Conservation (phyloP, 1,139 yeast species). For the Suhomyces terraborum region DNA sequence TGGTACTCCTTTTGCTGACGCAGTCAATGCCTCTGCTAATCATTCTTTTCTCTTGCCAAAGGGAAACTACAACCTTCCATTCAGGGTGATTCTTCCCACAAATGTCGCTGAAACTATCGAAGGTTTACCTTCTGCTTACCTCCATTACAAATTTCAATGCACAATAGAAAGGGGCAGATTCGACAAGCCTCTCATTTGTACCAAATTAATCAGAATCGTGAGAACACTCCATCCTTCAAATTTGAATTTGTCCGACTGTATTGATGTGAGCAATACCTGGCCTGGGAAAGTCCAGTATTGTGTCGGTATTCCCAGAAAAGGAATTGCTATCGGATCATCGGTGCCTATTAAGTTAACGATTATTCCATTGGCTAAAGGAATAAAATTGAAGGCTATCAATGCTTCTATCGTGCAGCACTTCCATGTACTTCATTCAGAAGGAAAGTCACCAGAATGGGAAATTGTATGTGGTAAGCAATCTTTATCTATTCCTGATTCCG, state of each 20-base stretch:
- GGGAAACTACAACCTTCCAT: conserved; percentile 71
- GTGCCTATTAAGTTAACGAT: conserved; percentile 55
- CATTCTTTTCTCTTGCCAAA: conserved; percentile 54
- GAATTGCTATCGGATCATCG: conserved; percentile 60
- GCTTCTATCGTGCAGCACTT: conserved; percentile 58
- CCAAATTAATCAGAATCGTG: conserved; percentile 38
- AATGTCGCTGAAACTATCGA: conserved; percentile 68
- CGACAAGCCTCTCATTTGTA: conserved; percentile 42
- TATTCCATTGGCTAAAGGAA: conserved; percentile 62
- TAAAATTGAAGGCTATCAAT: conserved; percentile 49
- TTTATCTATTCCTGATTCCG: conserved; percentile 29
- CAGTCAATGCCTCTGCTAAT: conserved; percentile 22
- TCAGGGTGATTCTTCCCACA: conserved; percentile 56
- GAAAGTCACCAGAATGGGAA: conserved; percentile 47
- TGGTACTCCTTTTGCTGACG: conserved; percentile 45
- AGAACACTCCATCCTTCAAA: conserved; percentile 57
- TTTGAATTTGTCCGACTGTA: conserved; percentile 52
- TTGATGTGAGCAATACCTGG: conserved; percentile 65
- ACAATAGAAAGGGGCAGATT: conserved; percentile 55
- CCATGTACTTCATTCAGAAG: conserved; percentile 40
- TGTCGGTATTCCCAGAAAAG: conserved; percentile 56
- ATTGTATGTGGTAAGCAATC: conserved; percentile 34
- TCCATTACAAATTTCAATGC: conserved; percentile 58
- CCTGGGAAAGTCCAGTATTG: conserved; percentile 65
- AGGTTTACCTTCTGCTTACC: conserved; percentile 56